Percentiles rank a stretch among this genome's conserved stretches.
These are phyloP conservation scores for Chimonanthus praecox DNA, from an alignment of 164 flowering plant species.

Conservation along the genomic window DNA sequence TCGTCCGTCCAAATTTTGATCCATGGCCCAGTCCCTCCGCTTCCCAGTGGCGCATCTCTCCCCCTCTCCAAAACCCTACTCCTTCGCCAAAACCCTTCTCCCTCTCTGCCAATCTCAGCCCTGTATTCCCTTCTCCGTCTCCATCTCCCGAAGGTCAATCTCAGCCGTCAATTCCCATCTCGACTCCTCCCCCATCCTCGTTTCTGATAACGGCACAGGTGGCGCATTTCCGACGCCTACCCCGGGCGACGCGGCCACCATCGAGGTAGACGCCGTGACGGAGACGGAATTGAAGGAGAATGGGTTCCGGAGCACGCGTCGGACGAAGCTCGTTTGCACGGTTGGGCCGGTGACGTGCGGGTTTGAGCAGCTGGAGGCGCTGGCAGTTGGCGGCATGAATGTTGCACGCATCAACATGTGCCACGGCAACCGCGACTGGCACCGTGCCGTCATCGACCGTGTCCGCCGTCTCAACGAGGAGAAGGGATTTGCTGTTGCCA, in stretches of 20 bases:
- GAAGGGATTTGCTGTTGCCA: conserved; percentile 88
- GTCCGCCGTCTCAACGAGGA: conserved; percentile 78
- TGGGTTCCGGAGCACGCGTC: conserved; percentile 34
- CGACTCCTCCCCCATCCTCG: conserved; percentile 7
- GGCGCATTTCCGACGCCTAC: not conserved
- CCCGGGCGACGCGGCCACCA: conserved; percentile 13
- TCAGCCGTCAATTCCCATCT: conserved; percentile 21
- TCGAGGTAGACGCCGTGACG: conserved; percentile 33
- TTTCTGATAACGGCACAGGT: conserved; percentile 19
- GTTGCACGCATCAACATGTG: conserved; percentile 93
- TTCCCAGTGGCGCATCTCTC: conserved; percentile 7
- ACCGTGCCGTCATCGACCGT: conserved; percentile 50
- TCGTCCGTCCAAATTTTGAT: not conserved
- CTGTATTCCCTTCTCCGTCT: not conserved
- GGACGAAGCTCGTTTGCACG: conserved; percentile 32
- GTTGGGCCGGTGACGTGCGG: conserved; percentile 52
- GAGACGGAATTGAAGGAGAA: conserved; percentile 34
- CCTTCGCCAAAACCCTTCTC: not conserved
- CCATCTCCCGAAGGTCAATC: conserved; percentile 4
- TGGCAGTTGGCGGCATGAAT: conserved; percentile 94
- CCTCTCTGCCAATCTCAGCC: not conserved
- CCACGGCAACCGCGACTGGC: conserved; percentile 93
- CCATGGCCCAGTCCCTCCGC: conserved; percentile 30
- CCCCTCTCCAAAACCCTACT: conserved; percentile 10
- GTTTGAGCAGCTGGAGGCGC: conserved; percentile 77